Conservation (phyloP, 352 stramenopile genomes). For the Pythium biforme region DNA sequence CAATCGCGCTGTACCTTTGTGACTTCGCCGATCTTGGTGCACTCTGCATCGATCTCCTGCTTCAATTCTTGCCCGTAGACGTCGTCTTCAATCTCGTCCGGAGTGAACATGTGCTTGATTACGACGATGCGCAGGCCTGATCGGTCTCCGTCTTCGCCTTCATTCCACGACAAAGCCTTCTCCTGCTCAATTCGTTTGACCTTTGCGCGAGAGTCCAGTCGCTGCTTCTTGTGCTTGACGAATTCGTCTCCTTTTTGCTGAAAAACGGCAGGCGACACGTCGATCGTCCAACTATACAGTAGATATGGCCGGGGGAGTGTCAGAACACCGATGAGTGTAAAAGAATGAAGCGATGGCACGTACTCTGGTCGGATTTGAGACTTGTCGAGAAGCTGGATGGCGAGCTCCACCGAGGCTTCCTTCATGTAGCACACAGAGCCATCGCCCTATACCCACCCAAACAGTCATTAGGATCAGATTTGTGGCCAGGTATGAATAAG, state of each 20-base stretch:
- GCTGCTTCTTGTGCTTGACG: slow-evolving; percentile 75
- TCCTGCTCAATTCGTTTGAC: slow-evolving; percentile 88
- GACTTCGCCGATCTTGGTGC: slow-evolving; percentile 84
- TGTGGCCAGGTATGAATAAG: not conserved
- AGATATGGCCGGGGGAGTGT: not conserved
- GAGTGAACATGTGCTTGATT: slow-evolving; percentile 95
- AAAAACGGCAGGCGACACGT: slow-evolving; percentile 83
- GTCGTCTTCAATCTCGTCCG: slow-evolving; percentile 83
- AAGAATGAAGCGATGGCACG: slow-evolving; percentile 12
- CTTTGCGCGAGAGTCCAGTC: slow-evolving; percentile 80
- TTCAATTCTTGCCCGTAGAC: slow-evolving; percentile 71
- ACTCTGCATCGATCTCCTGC: slow-evolving; percentile 80
- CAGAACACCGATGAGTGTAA: slow-evolving; percentile 1
- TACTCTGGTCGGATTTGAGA: slow-evolving; percentile 81
- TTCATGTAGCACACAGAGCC: slow-evolving; percentile 96
- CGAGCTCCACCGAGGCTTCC: slow-evolving; percentile 93
- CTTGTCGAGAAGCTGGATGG: slow-evolving; percentile 93
- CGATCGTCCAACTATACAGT: slow-evolving; percentile 59
- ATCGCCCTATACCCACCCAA: slow-evolving; percentile 69
- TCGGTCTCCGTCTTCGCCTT: slow-evolving; percentile 90
- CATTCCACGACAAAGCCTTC: slow-evolving; percentile 94
- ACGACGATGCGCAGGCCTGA: slow-evolving; percentile 95
- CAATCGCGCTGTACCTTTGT: slow-evolving; percentile 40
- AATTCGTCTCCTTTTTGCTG: slow-evolving; percentile 84
- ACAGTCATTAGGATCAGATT: not conserved